Base-by-base conservation (phyloP, 306 rosid species). In the Lathyrus aphaca region DNA sequence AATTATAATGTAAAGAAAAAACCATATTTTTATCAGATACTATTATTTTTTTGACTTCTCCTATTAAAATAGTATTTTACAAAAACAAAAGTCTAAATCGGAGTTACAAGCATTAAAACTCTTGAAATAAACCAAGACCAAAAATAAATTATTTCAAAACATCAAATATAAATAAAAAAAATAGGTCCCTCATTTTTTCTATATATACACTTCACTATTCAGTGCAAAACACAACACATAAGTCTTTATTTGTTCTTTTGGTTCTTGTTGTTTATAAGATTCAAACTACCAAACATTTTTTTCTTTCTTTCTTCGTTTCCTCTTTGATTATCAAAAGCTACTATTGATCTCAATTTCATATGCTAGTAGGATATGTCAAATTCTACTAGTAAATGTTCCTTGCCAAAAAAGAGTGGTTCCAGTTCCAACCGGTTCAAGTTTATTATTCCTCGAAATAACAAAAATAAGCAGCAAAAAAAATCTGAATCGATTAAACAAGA, bases 321-420 rank as follows among this genome's bases (percentile, higher is more conserved):
- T 9, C 2, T 50, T 18, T 49, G 6, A 49, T 49, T 18, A 3
- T 17, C 11, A 18, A 18, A 50, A 50, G 10, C 23, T 8, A 11
- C 21, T 3, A 8, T 0, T 18, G 27, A 8, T 18, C 56, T 7
- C 23, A 16, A 16, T 48, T 48, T 48, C 11, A 15, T 48, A 15
- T 48, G 54, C 54, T 7, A n/a, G 17, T 16, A 7, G 6, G 4
- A 9, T 25, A 84, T 81, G 88, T 72, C 83, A 23, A 81, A 81
- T 65, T 68, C 51, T n/a, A 46, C 81, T 1, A 74, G 65, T 27
- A 74, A 32, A 19, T 74, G 13, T 29, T 72, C 73, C 1, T 11
- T 64, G 57, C 38, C 72, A 8, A 75, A 75, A 15, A 37, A 38
- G n/a, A 67, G 27, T 64, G 80, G 75, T 48, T 42, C 79, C 0